phyloP scores from a whole-genome alignment of 441 rosid species.

The Arabidopsis lyrata region DNA sequence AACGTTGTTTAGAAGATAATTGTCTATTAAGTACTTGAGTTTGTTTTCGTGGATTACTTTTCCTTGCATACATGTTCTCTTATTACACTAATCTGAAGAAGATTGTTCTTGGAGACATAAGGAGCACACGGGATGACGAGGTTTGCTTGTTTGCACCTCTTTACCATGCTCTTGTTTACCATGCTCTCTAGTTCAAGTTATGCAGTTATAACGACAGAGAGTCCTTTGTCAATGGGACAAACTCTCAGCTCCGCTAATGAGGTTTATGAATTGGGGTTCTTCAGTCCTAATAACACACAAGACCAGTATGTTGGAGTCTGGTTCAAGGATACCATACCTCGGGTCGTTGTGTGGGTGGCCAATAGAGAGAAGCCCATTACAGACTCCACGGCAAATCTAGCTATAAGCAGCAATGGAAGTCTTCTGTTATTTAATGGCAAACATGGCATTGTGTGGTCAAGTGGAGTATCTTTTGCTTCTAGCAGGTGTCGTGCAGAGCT shows the following conservation, averaged over 20 bases:
- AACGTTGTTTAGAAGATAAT: slow-evolving; percentile 15
- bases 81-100: slow-evolving; percentile 1
- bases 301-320: slow-evolving; percentile 55
- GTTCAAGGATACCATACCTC: slow-evolving; percentile 37
- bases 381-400: slow-evolving; percentile 23
- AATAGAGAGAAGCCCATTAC: slow-evolving; percentile 34
- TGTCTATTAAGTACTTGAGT: background rate
- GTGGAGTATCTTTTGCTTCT: background rate
- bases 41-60: slow-evolving; percentile 1
- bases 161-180: background rate
- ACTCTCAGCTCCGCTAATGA: slow-evolving; percentile 46
- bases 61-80: background rate
- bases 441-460: slow-evolving; percentile 29
- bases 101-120: slow-evolving; percentile 1
- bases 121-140: background rate
- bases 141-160: background rate
- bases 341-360: slow-evolving; percentile 44
- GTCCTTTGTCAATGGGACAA: slow-evolving; percentile 34
- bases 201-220: slow-evolving; percentile 27
- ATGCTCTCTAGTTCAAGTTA: background rate
- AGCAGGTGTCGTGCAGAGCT: slow-evolving; percentile 36
- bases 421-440: slow-evolving; percentile 23
- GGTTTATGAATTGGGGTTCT: slow-evolving; percentile 52
- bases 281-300: slow-evolving; percentile 32
- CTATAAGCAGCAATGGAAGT: slow-evolving; percentile 35